Evolutionary conservation across 495 filamentous ascomycete genomes (phyloP), one percentile per base, ranked within the genome.

Genomic region (Aspergillus saccharolyticus): DNA sequence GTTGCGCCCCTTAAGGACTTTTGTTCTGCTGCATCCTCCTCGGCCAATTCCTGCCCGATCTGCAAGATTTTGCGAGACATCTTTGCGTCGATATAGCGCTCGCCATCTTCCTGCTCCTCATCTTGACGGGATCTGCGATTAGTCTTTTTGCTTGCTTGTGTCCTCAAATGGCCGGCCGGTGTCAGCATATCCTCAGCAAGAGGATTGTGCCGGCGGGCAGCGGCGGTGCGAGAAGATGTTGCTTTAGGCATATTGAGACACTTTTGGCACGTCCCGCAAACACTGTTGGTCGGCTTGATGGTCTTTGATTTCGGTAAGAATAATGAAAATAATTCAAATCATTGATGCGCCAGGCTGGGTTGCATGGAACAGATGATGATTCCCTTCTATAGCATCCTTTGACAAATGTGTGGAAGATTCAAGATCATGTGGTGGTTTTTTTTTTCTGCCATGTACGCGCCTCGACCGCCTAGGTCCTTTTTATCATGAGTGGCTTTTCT

Each of bases 11-110:
- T 59, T 54, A 63, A 50, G 10, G 70, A 67, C 49, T 67, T 63
- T 53, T 70, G 70, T 57, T 86, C 82, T 24, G 77, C 74, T 17
- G 77, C 77, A 52, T 88, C 87, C 68, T 96, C 91, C 22, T 92
- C 89, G 14, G 83, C 85, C 43, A 96, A 75, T 59, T 90, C 88
- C 59, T 89, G 85, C 42, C 90, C 92, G 63, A 97, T 89, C 57
- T 86, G 84, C 57, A 97, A 70, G 69, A 97, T 97, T 66, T 90
- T 91, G 56, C 86, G 79, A 44, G 92, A 96, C 33, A 90, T 81
- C 65, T 89, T 90, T 47, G 91, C 86, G 70, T 96, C 93, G 54
- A 97, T 80, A 66, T 83, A 96, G 59, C 79, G 75, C 49, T 89
- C 82, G 52, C 79, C 79, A 63, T 86, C 81, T 47, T 82, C 81